Percentiles rank a stretch among this genome's conserved stretches.
phyloP scores from a whole-genome alignment of 1,284 basidiomycete species.

The Tilletia caries region DNA sequence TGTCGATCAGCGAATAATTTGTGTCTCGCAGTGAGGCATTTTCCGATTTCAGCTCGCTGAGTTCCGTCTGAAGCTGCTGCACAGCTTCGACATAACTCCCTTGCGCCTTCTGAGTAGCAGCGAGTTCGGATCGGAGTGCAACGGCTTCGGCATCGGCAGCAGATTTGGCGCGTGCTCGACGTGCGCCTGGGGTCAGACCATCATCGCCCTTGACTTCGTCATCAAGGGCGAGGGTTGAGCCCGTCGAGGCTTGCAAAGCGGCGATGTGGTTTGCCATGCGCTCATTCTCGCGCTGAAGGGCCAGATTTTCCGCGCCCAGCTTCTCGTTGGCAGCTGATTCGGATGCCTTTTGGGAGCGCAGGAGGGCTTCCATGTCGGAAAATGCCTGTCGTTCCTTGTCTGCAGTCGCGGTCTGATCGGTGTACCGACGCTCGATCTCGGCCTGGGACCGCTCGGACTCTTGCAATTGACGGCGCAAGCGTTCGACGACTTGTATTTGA shows the following conservation, averaged over 20 bases:
- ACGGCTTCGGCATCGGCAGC: slow-evolving; percentile 11
- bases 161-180: background rate
- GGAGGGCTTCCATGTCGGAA: slow-evolving; percentile 34
- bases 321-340: slow-evolving; percentile 32
- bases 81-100: slow-evolving; percentile 31
- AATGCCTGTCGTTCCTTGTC: slow-evolving; percentile 48
- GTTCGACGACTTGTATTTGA: slow-evolving; percentile 33
- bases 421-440: slow-evolving; percentile 37
- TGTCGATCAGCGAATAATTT: slow-evolving; percentile 40
- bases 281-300: slow-evolving; percentile 36
- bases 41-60: slow-evolving; percentile 30
- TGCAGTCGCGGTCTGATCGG: slow-evolving; percentile 34
- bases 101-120: slow-evolving; percentile 29
- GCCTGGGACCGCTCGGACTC: slow-evolving; percentile 32
- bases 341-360: slow-evolving; percentile 35
- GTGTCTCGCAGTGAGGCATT: slow-evolving; percentile 34
- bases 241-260: slow-evolving; percentile 21
- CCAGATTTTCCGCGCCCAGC: slow-evolving; percentile 31
- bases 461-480: slow-evolving; percentile 34
- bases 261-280: slow-evolving; percentile 29
- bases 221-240: background rate
- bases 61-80: slow-evolving; percentile 32
- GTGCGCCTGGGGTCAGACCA: background rate
- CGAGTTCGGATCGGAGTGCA: slow-evolving; percentile 21
- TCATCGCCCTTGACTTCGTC: background rate